Base-by-base conservation (phyloP, 768 basidiomycete species). In the Auricularia auricula-judae region DNA sequence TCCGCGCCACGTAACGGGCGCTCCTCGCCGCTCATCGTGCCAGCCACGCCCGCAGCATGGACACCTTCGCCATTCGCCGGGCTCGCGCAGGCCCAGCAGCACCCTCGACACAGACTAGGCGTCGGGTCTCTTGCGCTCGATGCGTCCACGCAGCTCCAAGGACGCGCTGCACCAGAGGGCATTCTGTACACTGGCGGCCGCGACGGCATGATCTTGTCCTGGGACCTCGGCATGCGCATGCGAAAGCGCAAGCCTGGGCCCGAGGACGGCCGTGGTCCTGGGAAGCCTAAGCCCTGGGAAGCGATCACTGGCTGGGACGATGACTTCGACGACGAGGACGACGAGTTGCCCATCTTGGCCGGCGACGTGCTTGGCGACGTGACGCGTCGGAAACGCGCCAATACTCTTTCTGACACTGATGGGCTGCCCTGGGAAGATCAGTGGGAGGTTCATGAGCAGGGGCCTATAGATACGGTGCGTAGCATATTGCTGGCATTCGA, bases 121-220 rank as follows among this genome's bases (percentile, higher is more conserved):
- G 86, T 94, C 43, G 85, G 89, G 0, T 87, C 90, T 0, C 81
- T 98, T n/a, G 94, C 91, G 0, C 77, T 98, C 23, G 94, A 98
- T 74, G 81, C 83, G 0, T 87, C 91, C 0, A 96, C 94, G 2
- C 81, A 82, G 59, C 80, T 97, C 5, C 72, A 81, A n/a, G 87
- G 87, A 4, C 79, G 78, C n/a, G 65, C 74, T 3, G 70, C 80
- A 3, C 93, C 94, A 0, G 86, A 91, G 68, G 94, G 94, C 3
- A 94, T 97, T 51, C 76, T 97, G 2, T 97, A 97, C 72, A 86
- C 91, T 2, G 93, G 88, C 34, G 93, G 92, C 29, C 79, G 94
- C 65, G 94, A 97, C 76, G 94, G 94, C 0, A 78, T 93, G 53
- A 79, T 96, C 58, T 86, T 94, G 44, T 84, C 88, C 8, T 95